A percentile compares a stretch with the other conserved stretches of the same genome.
These are phyloP conservation scores for Yarrowia sp. DNA, from an alignment of 805 yeast species.

Conservation along the genomic window DNA sequence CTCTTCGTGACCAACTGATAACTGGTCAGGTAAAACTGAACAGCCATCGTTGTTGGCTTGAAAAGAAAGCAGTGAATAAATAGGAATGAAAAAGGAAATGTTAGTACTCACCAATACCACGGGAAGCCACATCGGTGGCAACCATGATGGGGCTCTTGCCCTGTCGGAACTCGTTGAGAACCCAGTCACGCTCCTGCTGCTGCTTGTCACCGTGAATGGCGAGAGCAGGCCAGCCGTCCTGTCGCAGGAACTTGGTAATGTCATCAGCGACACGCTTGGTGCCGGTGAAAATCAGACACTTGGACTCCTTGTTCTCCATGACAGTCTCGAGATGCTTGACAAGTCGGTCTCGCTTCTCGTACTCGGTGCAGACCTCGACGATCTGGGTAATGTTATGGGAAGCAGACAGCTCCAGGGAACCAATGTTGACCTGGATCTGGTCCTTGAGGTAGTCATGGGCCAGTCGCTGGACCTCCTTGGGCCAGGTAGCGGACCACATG, in stretches of 20 bases:
- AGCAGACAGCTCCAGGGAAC: conserved; percentile 93
- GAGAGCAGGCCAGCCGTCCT: conserved; percentile 98
- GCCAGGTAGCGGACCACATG: conserved; percentile 99
- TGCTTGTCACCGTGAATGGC: conserved; percentile 99
- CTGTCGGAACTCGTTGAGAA: conserved; percentile 81
- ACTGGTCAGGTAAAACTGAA: not conserved
- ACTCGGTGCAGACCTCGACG: conserved; percentile 86
- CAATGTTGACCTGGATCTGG: conserved; percentile 94
- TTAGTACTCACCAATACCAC: conserved; percentile 94
- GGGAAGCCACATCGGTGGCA: conserved; percentile 99
- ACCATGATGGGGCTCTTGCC: conserved; percentile 97
- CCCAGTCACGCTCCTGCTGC: conserved; percentile 99
- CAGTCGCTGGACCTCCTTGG: conserved; percentile 91
- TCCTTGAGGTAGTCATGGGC: conserved; percentile 89
- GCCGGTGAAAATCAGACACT: conserved; percentile 87
- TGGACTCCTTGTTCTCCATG: conserved; percentile 61
- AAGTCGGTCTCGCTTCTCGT: conserved; percentile 90
- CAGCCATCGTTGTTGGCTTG: not conserved
- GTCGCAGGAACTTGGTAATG: conserved; percentile 82
- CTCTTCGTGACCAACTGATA: not conserved
- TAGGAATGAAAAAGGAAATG: not conserved
- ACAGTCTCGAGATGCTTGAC: conserved; percentile 79
- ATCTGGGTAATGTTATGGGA: conserved; percentile 93
- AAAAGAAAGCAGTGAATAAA: not conserved
- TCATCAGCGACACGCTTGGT: conserved; percentile 98